These are phyloP conservation scores for Penicillium digitatum DNA, from an alignment of 2,329 filamentous ascomycete genomes.

Conservation along the genomic window DNA sequence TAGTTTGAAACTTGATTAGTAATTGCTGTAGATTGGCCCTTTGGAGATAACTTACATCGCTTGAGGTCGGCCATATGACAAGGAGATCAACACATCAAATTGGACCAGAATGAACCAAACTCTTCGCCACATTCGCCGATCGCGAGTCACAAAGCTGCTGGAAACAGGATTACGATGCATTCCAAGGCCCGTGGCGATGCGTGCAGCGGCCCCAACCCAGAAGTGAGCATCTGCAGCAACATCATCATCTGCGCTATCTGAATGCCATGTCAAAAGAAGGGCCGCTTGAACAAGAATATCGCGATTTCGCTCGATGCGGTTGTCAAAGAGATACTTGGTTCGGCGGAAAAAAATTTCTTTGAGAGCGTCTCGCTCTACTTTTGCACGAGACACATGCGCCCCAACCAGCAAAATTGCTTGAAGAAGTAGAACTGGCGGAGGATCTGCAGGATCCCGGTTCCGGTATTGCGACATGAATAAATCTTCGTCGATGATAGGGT, in stretches of 20 bases:
- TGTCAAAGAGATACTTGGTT: constrained; percentile 53
- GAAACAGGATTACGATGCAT: constrained; percentile 49
- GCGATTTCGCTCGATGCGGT: constrained; percentile 52
- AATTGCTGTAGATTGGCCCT: background rate
- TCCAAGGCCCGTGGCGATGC: constrained; percentile 53
- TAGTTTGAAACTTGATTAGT: constrained; percentile 14
- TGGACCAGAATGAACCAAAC: constrained; percentile 46
- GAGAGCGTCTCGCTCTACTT: constrained; percentile 42
- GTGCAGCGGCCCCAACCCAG: constrained; percentile 53
- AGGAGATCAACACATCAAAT: constrained; percentile 43
- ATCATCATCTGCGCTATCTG: constrained; percentile 52
- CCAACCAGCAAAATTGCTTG: constrained; percentile 52
- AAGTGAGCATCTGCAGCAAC: constrained; percentile 52
- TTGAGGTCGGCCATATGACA: constrained; percentile 51
- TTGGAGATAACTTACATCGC: constrained; percentile 40
- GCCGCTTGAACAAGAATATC: constrained; percentile 54
- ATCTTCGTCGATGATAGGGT: constrained; percentile 52
- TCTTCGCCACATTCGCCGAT: constrained; percentile 44
- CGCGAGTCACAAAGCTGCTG: constrained; percentile 40
- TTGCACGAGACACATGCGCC: constrained; percentile 47
- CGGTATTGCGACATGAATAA: constrained; percentile 51
- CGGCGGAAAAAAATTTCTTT: constrained; percentile 52
- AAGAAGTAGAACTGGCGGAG: constrained; percentile 49
- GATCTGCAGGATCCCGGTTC: constrained; percentile 44
- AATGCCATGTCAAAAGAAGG: constrained; percentile 54